phyloP scores from a whole-genome alignment of 2,329 filamentous ascomycete genomes.

The Tricladium varicosporioides region DNA sequence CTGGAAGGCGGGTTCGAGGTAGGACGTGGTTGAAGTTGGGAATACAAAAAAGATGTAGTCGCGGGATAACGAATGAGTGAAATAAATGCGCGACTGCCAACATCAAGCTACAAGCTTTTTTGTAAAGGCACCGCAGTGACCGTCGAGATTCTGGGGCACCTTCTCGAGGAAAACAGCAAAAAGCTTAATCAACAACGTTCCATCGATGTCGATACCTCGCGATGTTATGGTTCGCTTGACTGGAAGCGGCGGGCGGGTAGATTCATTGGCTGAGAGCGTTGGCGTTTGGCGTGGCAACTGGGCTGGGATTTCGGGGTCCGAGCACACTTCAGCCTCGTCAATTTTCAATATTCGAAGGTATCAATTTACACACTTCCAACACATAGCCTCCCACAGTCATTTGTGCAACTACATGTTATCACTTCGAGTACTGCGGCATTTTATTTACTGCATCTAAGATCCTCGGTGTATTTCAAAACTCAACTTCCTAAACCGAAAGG shows the following conservation, averaged over 20 bases:
- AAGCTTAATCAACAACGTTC: slow-evolving; percentile 20
- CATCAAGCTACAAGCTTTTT: background rate
- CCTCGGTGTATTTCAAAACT: background rate
- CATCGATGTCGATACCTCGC: slow-evolving; percentile 16
- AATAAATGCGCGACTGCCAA: too few species aligned
- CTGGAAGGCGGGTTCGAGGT: too few species aligned
- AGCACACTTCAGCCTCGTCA: slow-evolving; percentile 20
- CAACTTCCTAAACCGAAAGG: background rate
- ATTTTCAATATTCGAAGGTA: slow-evolving; percentile 1
- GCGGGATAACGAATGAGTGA: too few species aligned
- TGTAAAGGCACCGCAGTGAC: background rate
- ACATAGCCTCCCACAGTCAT: too few species aligned
- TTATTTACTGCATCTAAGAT: too few species aligned
- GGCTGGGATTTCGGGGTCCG: too few species aligned
- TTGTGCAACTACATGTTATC: too few species aligned
- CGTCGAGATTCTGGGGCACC: too few species aligned
- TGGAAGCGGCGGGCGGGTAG: slow-evolving; percentile 18
- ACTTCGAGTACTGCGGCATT: too few species aligned
- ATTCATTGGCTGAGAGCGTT: slow-evolving; percentile 18
- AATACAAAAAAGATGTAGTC: too few species aligned
- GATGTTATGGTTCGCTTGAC: slow-evolving; percentile 27
- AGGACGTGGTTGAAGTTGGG: too few species aligned
- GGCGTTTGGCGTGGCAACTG: background rate
- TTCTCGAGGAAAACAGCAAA: slow-evolving; percentile 20
- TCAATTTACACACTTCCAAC: background rate